Conservation (phyloP, 345 rosid genomes). For the Citrus cavaleriei region DNA sequence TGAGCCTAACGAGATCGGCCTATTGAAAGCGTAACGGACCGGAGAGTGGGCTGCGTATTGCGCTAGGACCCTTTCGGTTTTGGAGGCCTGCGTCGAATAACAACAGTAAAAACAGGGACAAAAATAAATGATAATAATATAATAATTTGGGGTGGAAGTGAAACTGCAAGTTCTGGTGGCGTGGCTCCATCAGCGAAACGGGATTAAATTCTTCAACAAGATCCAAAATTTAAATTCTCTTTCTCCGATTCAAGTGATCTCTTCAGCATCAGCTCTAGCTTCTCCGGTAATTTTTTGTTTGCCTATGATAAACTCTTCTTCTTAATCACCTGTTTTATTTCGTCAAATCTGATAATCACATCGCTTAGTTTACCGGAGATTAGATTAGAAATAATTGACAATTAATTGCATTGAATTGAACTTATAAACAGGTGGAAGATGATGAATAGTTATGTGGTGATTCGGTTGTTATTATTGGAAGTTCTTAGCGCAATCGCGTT, state of each 20-base stretch:
- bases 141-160: not conserved
- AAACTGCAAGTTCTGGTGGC: not conserved
- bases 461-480: conserved; percentile 21
- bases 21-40: no score
- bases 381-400: not conserved
- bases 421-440: conserved; percentile 9
- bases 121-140: not conserved
- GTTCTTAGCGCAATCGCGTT: conserved; percentile 30
- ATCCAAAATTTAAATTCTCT: not conserved
- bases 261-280: no score
- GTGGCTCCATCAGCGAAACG: not conserved
- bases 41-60: no score
- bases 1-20: no score
- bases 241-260: no score
- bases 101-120: not conserved
- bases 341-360: not conserved
- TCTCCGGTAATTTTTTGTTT: not conserved
- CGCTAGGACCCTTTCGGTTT: not conserved
- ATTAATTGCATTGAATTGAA: not conserved
- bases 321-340: not conserved
- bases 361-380: not conserved
- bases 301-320: not conserved
- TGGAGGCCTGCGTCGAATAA: no score
- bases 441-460: conserved; percentile 23
- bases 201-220: not conserved